These are phyloP conservation scores for Termitomyces sp. DNA, from an alignment of 768 basidiomycete species.

Conservation along the genomic window DNA sequence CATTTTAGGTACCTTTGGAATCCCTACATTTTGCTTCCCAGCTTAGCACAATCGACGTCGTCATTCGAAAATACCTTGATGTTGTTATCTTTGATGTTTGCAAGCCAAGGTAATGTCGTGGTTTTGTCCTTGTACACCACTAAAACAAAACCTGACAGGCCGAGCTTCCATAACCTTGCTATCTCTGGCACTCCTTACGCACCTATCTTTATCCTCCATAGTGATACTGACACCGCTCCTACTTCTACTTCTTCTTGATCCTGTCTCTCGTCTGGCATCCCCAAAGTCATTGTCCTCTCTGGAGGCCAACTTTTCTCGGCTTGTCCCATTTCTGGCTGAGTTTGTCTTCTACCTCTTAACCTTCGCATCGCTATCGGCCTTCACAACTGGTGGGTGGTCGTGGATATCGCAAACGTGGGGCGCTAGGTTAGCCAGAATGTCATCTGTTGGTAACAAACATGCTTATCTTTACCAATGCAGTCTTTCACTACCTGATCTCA, in stretches of 20 bases:
- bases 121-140: background rate
- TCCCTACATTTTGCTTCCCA: constrained; percentile 80
- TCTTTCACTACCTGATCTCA: constrained; percentile 79
- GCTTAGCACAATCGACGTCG: constrained; percentile 78
- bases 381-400: constrained; percentile 53
- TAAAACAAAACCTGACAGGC: constrained; percentile 38
- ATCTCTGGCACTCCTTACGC: constrained; percentile 64
- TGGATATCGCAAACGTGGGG: constrained; percentile 87
- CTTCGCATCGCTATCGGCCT: constrained; percentile 45
- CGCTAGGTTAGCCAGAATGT: constrained; percentile 52
- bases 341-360: constrained; percentile 45
- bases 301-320: constrained; percentile 21
- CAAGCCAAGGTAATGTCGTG: constrained; percentile 49
- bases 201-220: constrained; percentile 66
- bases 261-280: constrained; percentile 64
- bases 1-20: constrained; percentile 75
- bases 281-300: constrained; percentile 38
- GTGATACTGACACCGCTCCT: constrained; percentile 64
- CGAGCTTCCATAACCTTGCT: constrained; percentile 54
- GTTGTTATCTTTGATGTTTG: constrained; percentile 65
- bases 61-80: constrained; percentile 74
- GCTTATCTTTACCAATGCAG: constrained; percentile 33
- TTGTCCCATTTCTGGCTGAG: constrained; percentile 38
- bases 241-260: constrained; percentile 56
- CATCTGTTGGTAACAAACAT: background rate